Conservation (phyloP, 2,329 filamentous ascomycete genomes). For the Aschersonia sp. region DNA sequence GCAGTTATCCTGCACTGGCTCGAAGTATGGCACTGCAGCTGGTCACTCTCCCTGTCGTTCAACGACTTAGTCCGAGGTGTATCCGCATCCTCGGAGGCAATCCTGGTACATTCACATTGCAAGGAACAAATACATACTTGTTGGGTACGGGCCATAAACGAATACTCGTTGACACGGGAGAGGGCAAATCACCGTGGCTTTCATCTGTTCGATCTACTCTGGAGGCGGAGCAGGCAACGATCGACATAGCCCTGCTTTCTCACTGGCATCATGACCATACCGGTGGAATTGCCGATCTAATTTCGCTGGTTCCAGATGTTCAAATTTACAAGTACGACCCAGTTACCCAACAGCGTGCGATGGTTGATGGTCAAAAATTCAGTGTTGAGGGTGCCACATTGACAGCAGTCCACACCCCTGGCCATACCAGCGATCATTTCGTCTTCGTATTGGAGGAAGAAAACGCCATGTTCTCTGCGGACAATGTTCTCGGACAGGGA, state of each 20-base stretch:
- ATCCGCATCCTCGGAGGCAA: slow-evolving; percentile 84
- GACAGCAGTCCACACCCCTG: slow-evolving; percentile 43
- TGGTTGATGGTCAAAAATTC: slow-evolving; percentile 39
- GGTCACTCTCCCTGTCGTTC: slow-evolving; percentile 53
- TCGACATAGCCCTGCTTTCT: slow-evolving; percentile 63
- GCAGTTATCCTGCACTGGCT: too few relatives aligned
- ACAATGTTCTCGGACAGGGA: slow-evolving; percentile 78
- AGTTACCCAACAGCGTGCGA: slow-evolving; percentile 26
- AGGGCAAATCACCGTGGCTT: slow-evolving; percentile 65
- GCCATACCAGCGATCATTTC: slow-evolving; percentile 76
- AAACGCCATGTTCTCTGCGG: slow-evolving; percentile 73
- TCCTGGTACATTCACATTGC: slow-evolving; percentile 63
- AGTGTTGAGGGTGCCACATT: slow-evolving; percentile 48
- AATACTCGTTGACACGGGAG: slow-evolving; percentile 80
- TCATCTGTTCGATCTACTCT: slow-evolving; percentile 50
- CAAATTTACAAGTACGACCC: slow-evolving; percentile 54
- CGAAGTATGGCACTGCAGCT: slow-evolving; percentile 19
- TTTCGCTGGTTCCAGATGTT: slow-evolving; percentile 45
- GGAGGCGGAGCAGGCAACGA: slow-evolving; percentile 47
- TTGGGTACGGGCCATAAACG: slow-evolving; percentile 60
- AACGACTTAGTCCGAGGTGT: slow-evolving; percentile 62
- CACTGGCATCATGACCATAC: slow-evolving; percentile 90
- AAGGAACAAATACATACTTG: slow-evolving; percentile 90
- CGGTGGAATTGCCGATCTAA: slow-evolving; percentile 58
- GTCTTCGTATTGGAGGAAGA: slow-evolving; percentile 64